Base-by-base conservation (phyloP, 129 eudicot genomes). In the Flaveria sonorensis region DNA sequence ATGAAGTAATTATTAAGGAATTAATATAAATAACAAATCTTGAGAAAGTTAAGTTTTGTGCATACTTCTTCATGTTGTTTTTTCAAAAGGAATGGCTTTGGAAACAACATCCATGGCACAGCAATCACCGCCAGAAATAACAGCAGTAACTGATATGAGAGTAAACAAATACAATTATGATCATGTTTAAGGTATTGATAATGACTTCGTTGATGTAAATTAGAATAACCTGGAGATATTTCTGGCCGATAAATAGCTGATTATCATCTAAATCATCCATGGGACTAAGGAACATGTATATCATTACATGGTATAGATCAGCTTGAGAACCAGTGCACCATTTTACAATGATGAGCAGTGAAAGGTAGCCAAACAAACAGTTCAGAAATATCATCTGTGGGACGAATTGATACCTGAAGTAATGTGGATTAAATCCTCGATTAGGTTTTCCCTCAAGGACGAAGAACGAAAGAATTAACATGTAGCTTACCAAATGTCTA, bases 301-400 rank as follows among this genome's bases (percentile, higher is more conserved):
- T 92, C 91, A 92, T 85, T 72, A 89, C 86, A 82, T 92, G 97
- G 82, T 92, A 92, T 15, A 92, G 83, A 83, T 92, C 97, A 81
- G 93, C 97, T 87, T 92, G 81, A 12, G 97, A 92, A 68, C 97
- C 96, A 30, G 96, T 89, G 82, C 91, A 86, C 97, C 97, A 92
- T 81, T 92, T 92, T 32, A 92, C 89, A 68, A 92, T 81, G 32
- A 92, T 88, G 82, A 92, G 93, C 73, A 92, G 84, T 2, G 97
- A 88, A 76, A 89, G 97, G 87, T 92, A 92, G 50, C 97, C 97
- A 79, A 92, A 92, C 68, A 92, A 81, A 83, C 90, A 74, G 78
- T 92, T 92, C 45, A 92, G 71, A 70, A 92, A 92, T 72, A 92
- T 92, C 77, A 92, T 86, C 85, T 92, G 96, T 32, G 97, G 97